phyloP scores from a whole-genome alignment of 1,284 basidiomycete species.

The Cryptococcus sp. region DNA sequence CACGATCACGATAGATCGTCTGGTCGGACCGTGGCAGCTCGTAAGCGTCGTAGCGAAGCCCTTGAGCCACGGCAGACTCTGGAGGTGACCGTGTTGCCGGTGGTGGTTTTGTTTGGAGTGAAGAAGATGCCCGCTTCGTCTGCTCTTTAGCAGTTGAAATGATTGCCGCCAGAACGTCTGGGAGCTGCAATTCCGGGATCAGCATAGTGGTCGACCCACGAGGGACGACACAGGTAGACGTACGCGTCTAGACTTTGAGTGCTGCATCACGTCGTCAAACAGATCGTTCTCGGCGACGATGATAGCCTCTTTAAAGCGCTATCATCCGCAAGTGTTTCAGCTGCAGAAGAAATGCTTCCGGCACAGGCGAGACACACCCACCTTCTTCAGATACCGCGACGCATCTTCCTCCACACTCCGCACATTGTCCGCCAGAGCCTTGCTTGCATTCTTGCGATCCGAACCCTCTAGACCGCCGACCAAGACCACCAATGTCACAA shows the following conservation, averaged over 20 bases:
- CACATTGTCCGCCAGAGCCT: background rate
- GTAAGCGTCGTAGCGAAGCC: constrained; percentile 28
- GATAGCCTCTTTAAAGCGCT: background rate
- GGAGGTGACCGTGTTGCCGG: constrained; percentile 3
- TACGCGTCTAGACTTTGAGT: constrained; percentile 1
- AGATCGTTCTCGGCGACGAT: background rate
- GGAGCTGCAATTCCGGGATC: constrained; percentile 14
- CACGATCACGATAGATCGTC: constrained; percentile 3
- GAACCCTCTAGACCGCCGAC: background rate
- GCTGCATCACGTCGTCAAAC: constrained; percentile 1
- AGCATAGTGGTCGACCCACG: background rate
- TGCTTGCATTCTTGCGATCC: background rate
- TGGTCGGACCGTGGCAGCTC: constrained; percentile 4
- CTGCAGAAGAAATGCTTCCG: no score
- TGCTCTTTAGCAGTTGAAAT: background rate
- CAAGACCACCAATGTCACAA: constrained; percentile 22
- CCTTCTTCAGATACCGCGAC: constrained; percentile 8
- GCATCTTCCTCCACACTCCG: background rate
- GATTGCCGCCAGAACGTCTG: constrained; percentile 27
- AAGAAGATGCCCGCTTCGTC: constrained; percentile 1
- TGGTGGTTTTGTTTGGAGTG: background rate
- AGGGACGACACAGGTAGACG: background rate
- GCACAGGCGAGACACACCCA: background rate
- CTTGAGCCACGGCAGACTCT: background rate
- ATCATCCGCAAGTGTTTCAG: no score